Percentiles rank a stretch among this genome's conserved stretches.
Evolutionary conservation across 176 grass and related monocot species (phyloP).

Genomic region (Triticum aestivum): DNA sequence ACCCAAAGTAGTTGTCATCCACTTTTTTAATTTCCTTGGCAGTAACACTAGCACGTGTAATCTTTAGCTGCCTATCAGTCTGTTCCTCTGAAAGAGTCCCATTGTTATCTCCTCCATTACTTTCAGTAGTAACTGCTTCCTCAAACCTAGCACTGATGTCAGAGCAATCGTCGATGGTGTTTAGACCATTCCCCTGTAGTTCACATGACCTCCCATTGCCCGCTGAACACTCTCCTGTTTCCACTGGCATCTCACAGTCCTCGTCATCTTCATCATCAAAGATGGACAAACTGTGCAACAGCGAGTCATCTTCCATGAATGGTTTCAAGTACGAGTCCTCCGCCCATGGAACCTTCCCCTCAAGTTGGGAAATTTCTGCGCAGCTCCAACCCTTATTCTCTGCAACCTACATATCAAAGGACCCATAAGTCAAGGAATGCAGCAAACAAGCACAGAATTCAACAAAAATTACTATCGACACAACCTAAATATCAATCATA

Average conservation of each 20-base stretch:
- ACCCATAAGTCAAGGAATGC: neutral
- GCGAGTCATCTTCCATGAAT: slow-evolving; percentile 70
- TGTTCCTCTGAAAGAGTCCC: slow-evolving; percentile 21
- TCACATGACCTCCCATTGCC: slow-evolving; percentile 19
- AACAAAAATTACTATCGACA: neutral
- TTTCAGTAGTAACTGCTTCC: slow-evolving; percentile 16
- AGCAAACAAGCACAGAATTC: neutral
- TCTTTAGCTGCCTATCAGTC: slow-evolving; percentile 56
- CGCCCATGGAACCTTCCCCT: slow-evolving; percentile 61
- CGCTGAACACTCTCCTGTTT: slow-evolving; percentile 39
- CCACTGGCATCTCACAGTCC: slow-evolving; percentile 24
- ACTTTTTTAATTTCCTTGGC: slow-evolving; percentile 67
- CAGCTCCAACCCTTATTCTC: slow-evolving; percentile 78
- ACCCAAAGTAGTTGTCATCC: slow-evolving; percentile 88
- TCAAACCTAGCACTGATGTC: slow-evolving; percentile 30
- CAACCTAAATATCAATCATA: slow-evolving; percentile 50
- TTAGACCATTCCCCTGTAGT: neutral
- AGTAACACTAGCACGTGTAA: slow-evolving; percentile 48
- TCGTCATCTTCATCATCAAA: slow-evolving; percentile 56
- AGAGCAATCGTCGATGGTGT: slow-evolving; percentile 15
- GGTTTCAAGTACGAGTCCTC: slow-evolving; percentile 76
- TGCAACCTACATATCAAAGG: slow-evolving; percentile 57
- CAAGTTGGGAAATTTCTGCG: slow-evolving; percentile 28
- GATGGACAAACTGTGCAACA: slow-evolving; percentile 74
- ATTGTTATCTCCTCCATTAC: neutral